Conservation (phyloP, 192 early-diverging fungal species). For the Phycomyces nitens region DNA sequence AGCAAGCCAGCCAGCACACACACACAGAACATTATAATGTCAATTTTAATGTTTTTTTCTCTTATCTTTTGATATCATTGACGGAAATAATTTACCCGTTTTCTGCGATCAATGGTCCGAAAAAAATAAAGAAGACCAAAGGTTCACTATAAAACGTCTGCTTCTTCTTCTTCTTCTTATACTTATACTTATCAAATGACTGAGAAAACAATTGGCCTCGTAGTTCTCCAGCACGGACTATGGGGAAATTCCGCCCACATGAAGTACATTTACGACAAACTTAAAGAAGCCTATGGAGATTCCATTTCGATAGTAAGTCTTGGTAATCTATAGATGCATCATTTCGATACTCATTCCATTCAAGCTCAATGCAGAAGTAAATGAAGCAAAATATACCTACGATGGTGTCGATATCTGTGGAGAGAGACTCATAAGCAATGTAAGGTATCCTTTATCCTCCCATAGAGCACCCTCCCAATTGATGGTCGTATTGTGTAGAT, state of each 20-base stretch:
- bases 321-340: too few species aligned
- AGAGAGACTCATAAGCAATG: constrained; percentile 41
- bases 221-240: constrained; percentile 12
- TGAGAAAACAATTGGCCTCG: not conserved
- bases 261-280: not conserved
- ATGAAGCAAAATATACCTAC: constrained; percentile 48
- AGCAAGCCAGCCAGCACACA: too few species aligned
- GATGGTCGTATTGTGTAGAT: constrained; percentile 25
- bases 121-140: too few species aligned
- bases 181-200: too few species aligned
- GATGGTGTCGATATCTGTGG: constrained; percentile 59
- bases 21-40: too few species aligned
- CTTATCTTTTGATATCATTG: too few species aligned
- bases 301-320: constrained; percentile 3
- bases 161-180: too few species aligned
- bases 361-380: constrained; percentile 44
- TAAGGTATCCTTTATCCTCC: constrained; percentile 15
- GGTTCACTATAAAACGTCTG: too few species aligned
- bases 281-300: constrained; percentile 1
- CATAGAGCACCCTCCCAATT: not conserved
- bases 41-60: too few species aligned
- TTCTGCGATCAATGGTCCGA: too few species aligned
- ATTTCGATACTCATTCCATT: not conserved
- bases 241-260: constrained; percentile 10
- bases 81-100: too few species aligned